A percentile compares a stretch with the other conserved stretches of the same genome.
Conservation (phyloP, 1,139 yeast species). For the Geotrichum carabidarum region DNA sequence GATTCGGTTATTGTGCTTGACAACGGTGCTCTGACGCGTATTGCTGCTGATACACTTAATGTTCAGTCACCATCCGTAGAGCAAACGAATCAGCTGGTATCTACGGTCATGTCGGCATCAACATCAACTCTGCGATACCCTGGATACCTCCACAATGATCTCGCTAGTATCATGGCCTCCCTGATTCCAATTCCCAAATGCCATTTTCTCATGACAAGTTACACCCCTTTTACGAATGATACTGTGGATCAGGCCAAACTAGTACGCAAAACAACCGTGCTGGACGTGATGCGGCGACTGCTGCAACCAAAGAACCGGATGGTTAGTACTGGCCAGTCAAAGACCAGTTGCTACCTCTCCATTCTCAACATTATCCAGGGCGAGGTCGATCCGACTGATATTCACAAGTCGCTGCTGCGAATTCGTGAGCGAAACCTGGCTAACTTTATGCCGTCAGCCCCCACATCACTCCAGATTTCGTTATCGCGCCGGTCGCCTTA, state of each 20-base stretch:
- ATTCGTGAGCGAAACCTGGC: slow-evolving; percentile 64
- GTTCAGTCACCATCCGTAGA: slow-evolving; percentile 49
- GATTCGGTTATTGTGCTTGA: slow-evolving; percentile 87
- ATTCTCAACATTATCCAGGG: slow-evolving; percentile 77
- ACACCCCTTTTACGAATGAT: slow-evolving; percentile 77
- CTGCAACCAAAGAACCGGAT: slow-evolving; percentile 74
- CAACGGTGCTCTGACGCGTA: slow-evolving; percentile 72
- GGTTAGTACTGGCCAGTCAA: slow-evolving; percentile 46
- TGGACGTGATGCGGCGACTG: slow-evolving; percentile 78
- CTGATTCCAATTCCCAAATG: slow-evolving; percentile 84
- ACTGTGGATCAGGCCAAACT: slow-evolving; percentile 54
- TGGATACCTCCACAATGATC: slow-evolving; percentile 81
- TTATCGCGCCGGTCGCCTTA: slow-evolving; percentile 71
- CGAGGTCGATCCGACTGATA: slow-evolving; percentile 61
- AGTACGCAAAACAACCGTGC: slow-evolving; percentile 68
- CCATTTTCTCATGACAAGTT: slow-evolving; percentile 80
- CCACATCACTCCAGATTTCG: slow-evolving; percentile 74
- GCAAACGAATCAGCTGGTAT: slow-evolving; percentile 78
- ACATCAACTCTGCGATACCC: slow-evolving; percentile 90
- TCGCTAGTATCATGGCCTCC: slow-evolving; percentile 76
- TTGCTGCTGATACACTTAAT: slow-evolving; percentile 52
- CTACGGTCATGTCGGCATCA: slow-evolving; percentile 76
- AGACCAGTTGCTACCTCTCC: slow-evolving; percentile 52
- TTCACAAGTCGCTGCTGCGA: slow-evolving; percentile 72
- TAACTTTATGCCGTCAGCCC: slow-evolving; percentile 81